These are phyloP conservation scores for Samsoniella hepiali DNA, from an alignment of 2,329 filamentous ascomycete species.

Conservation along the genomic window DNA sequence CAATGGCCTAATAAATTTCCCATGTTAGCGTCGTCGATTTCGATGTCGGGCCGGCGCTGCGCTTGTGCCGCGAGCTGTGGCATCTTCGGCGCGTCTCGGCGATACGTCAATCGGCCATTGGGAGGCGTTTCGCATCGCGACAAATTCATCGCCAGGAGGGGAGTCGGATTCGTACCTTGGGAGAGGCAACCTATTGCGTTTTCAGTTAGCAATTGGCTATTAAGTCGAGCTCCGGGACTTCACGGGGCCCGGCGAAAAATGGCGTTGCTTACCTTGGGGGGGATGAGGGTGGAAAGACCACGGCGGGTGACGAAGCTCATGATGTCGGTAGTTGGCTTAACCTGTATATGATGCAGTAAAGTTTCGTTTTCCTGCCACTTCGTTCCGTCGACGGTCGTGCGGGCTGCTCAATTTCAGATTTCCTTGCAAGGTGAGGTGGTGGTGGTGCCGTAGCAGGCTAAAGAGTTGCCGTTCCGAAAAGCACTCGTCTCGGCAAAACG, in stretches of 20 bases:
- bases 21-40: slow-evolving; percentile 2
- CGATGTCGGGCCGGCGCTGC: not conserved
- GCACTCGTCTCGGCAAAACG: slow-evolving; percentile 47
- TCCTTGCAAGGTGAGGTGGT: slow-evolving; percentile 23
- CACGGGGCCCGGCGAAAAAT: slow-evolving; percentile 17
- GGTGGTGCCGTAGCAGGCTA: slow-evolving; percentile 25
- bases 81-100: slow-evolving; percentile 12
- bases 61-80: not conserved
- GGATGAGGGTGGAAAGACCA: slow-evolving; percentile 96
- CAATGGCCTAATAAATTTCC: slow-evolving; percentile 67
- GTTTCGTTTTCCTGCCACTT: slow-evolving; percentile 20
- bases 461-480: slow-evolving; percentile 41
- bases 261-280: slow-evolving; percentile 76
- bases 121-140: not conserved
- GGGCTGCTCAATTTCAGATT: slow-evolving; percentile 35
- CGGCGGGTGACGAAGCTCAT: slow-evolving; percentile 93
- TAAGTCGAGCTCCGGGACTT: not conserved
- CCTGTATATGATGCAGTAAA: slow-evolving; percentile 21
- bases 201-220: slow-evolving; percentile 37
- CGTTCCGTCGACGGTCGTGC: slow-evolving; percentile 31
- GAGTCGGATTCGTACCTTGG: slow-evolving; percentile 61
- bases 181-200: slow-evolving; percentile 67
- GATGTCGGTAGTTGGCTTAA: slow-evolving; percentile 46
- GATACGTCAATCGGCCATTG: slow-evolving; percentile 5
- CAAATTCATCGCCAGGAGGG: not conserved